Base-by-base conservation (phyloP, 805 yeast species). In the Pichia nakasei region DNA sequence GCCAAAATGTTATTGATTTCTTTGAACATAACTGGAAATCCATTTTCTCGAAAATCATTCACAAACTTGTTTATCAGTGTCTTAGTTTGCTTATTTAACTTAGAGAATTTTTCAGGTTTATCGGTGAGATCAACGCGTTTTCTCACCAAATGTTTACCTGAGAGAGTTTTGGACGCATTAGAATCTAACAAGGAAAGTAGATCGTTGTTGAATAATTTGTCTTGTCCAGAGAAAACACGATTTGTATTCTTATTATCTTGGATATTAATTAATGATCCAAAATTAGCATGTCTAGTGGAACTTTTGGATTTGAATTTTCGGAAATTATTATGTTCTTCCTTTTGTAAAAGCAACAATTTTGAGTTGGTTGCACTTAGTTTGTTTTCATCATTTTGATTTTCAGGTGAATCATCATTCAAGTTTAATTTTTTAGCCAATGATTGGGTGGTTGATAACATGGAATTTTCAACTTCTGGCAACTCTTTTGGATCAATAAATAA, bases 231-330 rank as follows among this genome's bases (percentile, higher is more conserved):
- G 1, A 87, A 73, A 6, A 85, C 75, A 18, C 84, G 61, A 24
- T 66, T 69, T 24, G 78, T 68, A 42, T 80, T 79, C 4, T 44
- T 40, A 21, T 73, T 70, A 18, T 82, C 75, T 47, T 81, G 78
- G 26, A 91, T 69, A 2, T 95, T 80, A 11, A 88, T 61, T 49
- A 89, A 66, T 0, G 97, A 80, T 1, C 98, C 98, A 66, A 91
- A 91, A 42, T 95, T 72, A 3, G 93, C 89, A 58, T 91, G 98
- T 38, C 98, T 72, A 5, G 62, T 55, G 4, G 56, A 49, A 22
- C 48, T 50, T 27, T 54, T 50, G 22, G 51, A 49, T 24, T 53
- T 48, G 3, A 59, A 43, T 26, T 44, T 47, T 21, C 53, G 52
- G 27, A 75, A 76, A 47, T 81, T 58, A 27, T 70, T 69, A 19